Evolutionary conservation across 805 yeast genomes (phyloP), one percentile per base, ranked within the genome.

Genomic region (Barnettozyma wickerhamii): DNA sequence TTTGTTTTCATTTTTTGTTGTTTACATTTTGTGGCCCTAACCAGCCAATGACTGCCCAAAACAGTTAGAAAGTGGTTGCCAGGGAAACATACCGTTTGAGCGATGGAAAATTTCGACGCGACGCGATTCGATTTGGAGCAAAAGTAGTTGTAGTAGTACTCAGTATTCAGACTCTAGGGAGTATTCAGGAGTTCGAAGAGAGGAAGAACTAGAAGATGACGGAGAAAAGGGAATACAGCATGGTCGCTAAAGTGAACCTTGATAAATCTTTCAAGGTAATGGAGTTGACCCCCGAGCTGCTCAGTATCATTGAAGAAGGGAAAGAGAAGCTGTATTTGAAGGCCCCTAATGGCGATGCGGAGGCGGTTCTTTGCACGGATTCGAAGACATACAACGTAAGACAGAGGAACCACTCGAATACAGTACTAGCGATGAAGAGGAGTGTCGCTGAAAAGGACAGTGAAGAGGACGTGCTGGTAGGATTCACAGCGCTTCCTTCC

Each of bases 381-480:
- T 48, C 62, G 21, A 60, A 68, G 37, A 84, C 95, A 0, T 89
- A 77, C 75, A 66, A 69, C 33, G 51, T 89, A 14, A 70, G 87
- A 38, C 90, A 84, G 53, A 81, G 84, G 66, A 86, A 87, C 56
- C 97, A 91, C 59, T 84, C 96, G 7, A 89, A 91, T 59, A 75
- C 91, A 5, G 80, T 85, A n/a, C 58, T 88, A 49, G 46, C 89
- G 18, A 56, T 77, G 56, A 59, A 59, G 19, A 35, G 42, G 17
- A 30, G 19, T n/a, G 56, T 51, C 5, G 50, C 56, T 0, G 49
- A 43, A 10, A 58, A 52, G 6, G 56, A 61, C 1, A 53, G 46
- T 5, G 52, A 47, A 6, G 39, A 66, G 1, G 46, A 48, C 12
- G 38, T 39, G 59, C 12, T 60, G 19, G 41, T 68, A 59, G 62